These are phyloP conservation scores for Linnemannia schmuckeri DNA, from an alignment of 192 early-diverging fungal genomes.

Conservation along the genomic window DNA sequence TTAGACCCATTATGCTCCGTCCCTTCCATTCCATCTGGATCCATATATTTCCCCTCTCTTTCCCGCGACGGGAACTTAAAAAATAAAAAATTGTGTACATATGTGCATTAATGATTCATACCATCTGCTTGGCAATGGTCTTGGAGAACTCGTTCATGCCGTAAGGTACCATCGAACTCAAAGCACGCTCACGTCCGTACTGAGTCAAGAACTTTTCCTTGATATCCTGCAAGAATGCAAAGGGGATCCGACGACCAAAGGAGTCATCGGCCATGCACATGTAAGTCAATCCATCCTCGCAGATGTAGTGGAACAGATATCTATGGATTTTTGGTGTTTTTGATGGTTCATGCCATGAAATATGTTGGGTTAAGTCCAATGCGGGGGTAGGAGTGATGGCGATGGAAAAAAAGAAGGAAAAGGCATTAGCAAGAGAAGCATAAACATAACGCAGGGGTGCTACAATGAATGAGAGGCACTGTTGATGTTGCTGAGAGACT, in stretches of 20 bases:
- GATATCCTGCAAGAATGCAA: slow-evolving; percentile 90
- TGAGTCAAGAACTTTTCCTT: slow-evolving; percentile 72
- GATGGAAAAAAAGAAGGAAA: not conserved
- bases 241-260: slow-evolving; percentile 85
- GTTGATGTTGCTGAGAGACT: not conserved
- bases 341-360: not conserved
- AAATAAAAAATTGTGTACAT: not conserved
- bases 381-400: not conserved
- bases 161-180: slow-evolving; percentile 70
- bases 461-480: not conserved
- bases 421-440: not conserved
- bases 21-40: not conserved
- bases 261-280: slow-evolving; percentile 86
- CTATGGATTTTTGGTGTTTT: slow-evolving; percentile 40
- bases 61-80: not conserved
- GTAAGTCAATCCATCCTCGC: slow-evolving; percentile 82
- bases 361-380: not conserved
- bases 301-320: slow-evolving; percentile 93
- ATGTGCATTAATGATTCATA: slow-evolving; percentile 20
- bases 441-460: not conserved
- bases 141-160: slow-evolving; percentile 87
- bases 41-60: not conserved
- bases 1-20: not conserved
- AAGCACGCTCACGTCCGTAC: slow-evolving; percentile 68
- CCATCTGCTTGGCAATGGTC: slow-evolving; percentile 86